Base-by-base conservation (phyloP, 1,284 basidiomycete species). In the Omphalotus olearius region DNA sequence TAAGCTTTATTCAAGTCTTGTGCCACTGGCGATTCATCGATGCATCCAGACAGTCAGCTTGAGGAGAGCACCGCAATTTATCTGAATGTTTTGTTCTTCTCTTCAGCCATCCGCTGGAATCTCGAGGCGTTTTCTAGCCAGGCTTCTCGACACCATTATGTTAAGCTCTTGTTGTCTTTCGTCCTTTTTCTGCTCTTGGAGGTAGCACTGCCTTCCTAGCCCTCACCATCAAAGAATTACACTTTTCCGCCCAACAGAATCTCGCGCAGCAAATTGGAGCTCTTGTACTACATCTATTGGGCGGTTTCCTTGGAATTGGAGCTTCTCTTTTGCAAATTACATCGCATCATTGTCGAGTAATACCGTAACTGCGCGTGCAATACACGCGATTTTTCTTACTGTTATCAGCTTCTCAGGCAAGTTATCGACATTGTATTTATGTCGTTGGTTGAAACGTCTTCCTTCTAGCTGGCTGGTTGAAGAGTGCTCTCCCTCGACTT, bases 211-310 rank as follows among this genome's bases (percentile, higher is more conserved):
- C 73, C 18, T 78, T 75, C 59, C 64, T 78, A 1, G 70, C 72
- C 3, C 62, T 78, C 4, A 68, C 72, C 1, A 55, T 78, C 25
- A 77, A 78, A 54, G 75, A 77, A 53, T 68, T 78, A 6, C 69
- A 75, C 36, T 78, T 79, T 58, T 70, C 71, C 7, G 69, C 72
- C 0, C 74, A 79, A 54, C 70, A 72, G 43, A 73, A 67, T 56
- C 66, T 78, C 11, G 70, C 76, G 0, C 74, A 78, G 57, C 75
- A 79, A 58, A 59, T 78, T 3, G 77, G 78, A 59, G 65, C 67
- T 1, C 72, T 72, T 4, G 59, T 74, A 14, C 64, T 78, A 25
- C 74, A 77, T 54, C 64, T 75, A 18, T 60, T 66, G 3, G 75
- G 77, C 6, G 75, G 72, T 5, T 52, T 78, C 0, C 41, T 66